Percentiles rank a stretch among this genome's conserved stretches.
Conservation (phyloP, 768 basidiomycete species). For the Termitomyces sp. region DNA sequence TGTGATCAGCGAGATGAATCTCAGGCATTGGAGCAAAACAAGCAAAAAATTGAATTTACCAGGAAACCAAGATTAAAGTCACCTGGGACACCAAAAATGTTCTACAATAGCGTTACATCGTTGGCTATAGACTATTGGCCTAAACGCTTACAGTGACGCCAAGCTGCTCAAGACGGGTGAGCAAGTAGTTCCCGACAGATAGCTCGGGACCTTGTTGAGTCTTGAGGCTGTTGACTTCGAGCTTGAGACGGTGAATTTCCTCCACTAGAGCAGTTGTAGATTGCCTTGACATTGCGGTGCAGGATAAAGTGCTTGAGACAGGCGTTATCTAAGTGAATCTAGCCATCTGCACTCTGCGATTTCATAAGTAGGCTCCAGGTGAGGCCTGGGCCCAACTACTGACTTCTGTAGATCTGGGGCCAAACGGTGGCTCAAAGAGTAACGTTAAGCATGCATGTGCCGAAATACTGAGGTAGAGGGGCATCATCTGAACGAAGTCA, state of each 20-base stretch:
- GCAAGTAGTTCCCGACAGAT: conserved; percentile 47
- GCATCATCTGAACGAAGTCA: background rate
- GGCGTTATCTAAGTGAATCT: background rate
- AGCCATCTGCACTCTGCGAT: background rate
- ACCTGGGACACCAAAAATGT: too few relatives aligned
- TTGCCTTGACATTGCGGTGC: background rate
- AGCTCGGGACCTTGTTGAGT: conserved; percentile 28
- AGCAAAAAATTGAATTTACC: too few relatives aligned
- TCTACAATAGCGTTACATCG: conserved; percentile 29
- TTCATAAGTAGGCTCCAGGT: background rate
- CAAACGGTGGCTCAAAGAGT: too few relatives aligned
- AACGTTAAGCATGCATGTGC: too few relatives aligned
- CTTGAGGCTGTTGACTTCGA: conserved; percentile 29
- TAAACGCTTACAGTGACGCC: conserved; percentile 43
- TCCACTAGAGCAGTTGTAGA: background rate
- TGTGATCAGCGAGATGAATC: too few relatives aligned
- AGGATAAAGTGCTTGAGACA: background rate
- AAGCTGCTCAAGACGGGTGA: conserved; percentile 52
- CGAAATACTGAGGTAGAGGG: too few relatives aligned
- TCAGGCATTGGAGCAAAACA: too few relatives aligned
- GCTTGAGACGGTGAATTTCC: background rate
- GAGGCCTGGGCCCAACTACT: background rate
- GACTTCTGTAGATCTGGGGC: too few relatives aligned
- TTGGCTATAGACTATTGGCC: background rate
- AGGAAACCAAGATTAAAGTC: too few relatives aligned